Evolutionary conservation across 495 filamentous ascomycete species (phyloP).

Genomic region (Lophium mytilinum): DNA sequence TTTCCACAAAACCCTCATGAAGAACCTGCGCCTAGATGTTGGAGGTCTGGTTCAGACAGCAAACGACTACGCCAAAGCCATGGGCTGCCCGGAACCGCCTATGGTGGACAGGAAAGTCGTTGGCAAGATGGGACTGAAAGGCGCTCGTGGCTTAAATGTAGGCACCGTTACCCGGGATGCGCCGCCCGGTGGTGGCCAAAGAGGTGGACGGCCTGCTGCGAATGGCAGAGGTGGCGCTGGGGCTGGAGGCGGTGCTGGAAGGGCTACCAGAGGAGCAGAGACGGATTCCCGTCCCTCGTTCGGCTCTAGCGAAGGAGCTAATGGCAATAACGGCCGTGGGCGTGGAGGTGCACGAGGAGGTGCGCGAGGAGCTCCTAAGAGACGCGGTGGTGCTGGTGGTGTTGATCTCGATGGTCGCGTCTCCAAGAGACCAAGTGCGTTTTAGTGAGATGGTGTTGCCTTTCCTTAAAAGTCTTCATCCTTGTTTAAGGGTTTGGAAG

Average conservation of each 20-base stretch:
- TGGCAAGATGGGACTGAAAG: constrained; percentile 49
- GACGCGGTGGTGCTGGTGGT: neutral
- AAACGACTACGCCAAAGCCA: constrained; percentile 39
- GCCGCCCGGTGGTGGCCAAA: neutral
- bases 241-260: neutral
- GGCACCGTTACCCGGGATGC: neutral
- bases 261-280: neutral
- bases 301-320: neutral
- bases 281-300: neutral
- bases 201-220: neutral
- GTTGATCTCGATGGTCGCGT: neutral
- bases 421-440: neutral
- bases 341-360: neutral
- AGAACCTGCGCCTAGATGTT: constrained; percentile 36
- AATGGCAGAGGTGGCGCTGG: neutral
- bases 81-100: constrained; percentile 41
- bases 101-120: constrained; percentile 37
- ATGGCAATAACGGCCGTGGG: neutral
- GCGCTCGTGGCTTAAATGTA: constrained; percentile 25
- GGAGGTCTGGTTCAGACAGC: constrained; percentile 36
- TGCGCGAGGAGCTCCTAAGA: neutral
- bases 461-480: no score
- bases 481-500: no score
- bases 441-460: no score
- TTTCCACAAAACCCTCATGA: constrained; percentile 45